Conservation (phyloP, 805 yeast species). For the Starmera quercuum region DNA sequence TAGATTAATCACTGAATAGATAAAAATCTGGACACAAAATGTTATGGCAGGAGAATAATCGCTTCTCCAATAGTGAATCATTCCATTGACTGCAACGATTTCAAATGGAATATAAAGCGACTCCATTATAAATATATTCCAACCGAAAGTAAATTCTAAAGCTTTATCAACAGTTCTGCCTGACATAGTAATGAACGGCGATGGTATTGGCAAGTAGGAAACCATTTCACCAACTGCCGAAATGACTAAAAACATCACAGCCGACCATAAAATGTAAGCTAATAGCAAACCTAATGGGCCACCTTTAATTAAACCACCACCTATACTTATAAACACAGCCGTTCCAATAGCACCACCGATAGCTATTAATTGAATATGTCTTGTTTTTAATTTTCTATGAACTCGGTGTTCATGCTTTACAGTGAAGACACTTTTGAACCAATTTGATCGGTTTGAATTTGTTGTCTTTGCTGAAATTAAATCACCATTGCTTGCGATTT, state of each 20-base stretch:
- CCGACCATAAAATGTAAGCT: slow-evolving; percentile 56
- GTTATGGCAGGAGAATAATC: slow-evolving; percentile 67
- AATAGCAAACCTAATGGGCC: slow-evolving; percentile 62
- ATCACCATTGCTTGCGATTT: not conserved
- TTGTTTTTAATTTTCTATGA: slow-evolving; percentile 34
- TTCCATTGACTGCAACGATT: slow-evolving; percentile 66
- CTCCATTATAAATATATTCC: slow-evolving; percentile 67
- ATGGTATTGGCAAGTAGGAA: slow-evolving; percentile 59
- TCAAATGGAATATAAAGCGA: slow-evolving; percentile 75
- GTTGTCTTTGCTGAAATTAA: not conserved
- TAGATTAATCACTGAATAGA: slow-evolving; percentile 56
- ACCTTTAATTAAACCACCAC: slow-evolving; percentile 51
- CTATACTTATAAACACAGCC: slow-evolving; percentile 67
- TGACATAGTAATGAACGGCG: slow-evolving; percentile 68
- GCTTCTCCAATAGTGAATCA: slow-evolving; percentile 71
- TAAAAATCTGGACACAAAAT: slow-evolving; percentile 51
- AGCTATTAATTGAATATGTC: slow-evolving; percentile 73
- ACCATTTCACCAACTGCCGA: slow-evolving; percentile 71
- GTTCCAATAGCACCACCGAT: slow-evolving; percentile 76
- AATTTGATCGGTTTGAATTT: not conserved
- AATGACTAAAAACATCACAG: slow-evolving; percentile 56
- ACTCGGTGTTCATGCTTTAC: not conserved
- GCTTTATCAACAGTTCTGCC: slow-evolving; percentile 70
- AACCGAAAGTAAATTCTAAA: slow-evolving; percentile 60
- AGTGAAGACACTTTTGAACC: not conserved